Evolutionary conservation across 139 green algal species (phyloP).

Genomic region (Chlorella sorokiniana): DNA sequence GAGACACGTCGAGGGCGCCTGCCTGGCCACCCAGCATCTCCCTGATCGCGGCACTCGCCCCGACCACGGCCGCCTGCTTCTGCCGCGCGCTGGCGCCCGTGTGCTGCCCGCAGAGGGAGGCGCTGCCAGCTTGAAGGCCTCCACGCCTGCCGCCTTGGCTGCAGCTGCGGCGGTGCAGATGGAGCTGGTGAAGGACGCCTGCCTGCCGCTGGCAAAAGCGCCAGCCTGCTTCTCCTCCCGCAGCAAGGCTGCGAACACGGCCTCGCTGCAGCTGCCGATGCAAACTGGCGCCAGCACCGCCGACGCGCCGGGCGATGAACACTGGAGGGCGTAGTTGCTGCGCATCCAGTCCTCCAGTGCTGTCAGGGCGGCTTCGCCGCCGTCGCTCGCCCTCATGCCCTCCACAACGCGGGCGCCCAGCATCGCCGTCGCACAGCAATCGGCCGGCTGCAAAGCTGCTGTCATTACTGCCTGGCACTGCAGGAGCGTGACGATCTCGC

Average conservation of each 20-base stretch:
- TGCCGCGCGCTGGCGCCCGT: not conserved
- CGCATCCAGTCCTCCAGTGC: not conserved
- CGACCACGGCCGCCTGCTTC: not conserved
- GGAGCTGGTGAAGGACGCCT: not conserved
- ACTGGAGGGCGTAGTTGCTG: not conserved
- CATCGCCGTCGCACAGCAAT: too few relatives aligned
- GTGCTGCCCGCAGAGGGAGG: not conserved
- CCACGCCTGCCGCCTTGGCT: not conserved
- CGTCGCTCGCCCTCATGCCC: too few relatives aligned
- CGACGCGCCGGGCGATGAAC: too few relatives aligned
- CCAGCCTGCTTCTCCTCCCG: not conserved
- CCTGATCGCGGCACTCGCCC: not conserved
- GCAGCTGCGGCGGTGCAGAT: not conserved
- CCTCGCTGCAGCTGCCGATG: not conserved
- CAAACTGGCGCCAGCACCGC: not conserved
- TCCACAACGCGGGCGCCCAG: too few relatives aligned
- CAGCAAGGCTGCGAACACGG: not conserved
- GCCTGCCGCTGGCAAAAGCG: not conserved
- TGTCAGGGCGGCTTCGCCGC: not conserved
- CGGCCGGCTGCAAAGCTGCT: not conserved
- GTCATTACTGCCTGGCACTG: not conserved
- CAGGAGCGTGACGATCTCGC: not conserved
- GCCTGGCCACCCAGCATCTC: not conserved
- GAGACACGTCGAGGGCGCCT: not conserved
- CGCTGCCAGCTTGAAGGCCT: not conserved